Conservation (phyloP, 768 basidiomycete genomes). For the Suillus alpinus region DNA sequence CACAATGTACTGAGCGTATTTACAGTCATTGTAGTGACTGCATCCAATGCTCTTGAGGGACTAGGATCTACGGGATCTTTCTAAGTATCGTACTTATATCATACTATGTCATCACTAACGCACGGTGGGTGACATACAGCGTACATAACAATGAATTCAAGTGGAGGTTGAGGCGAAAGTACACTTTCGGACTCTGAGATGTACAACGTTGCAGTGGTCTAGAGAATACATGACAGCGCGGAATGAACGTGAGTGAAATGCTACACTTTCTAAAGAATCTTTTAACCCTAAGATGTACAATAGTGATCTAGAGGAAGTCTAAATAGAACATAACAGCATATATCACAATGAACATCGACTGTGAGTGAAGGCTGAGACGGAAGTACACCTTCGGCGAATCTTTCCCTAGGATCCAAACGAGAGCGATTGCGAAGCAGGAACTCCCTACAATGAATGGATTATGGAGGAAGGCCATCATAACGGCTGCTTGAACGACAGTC, state of each 20-base stretch:
- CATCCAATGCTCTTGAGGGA: no score
- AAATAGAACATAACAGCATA: background rate
- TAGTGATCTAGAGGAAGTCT: background rate
- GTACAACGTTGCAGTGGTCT: no score
- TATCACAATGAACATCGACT: background rate
- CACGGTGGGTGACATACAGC: no score
- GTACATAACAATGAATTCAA: no score
- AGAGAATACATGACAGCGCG: no score
- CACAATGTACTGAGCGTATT: no score
- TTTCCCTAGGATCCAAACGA: background rate
- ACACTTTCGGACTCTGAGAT: no score
- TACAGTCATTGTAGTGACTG: no score
- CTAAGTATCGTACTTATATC: no score
- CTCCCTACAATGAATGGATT: background rate
- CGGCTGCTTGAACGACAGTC: background rate
- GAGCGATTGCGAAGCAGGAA: background rate
- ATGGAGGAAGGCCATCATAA: background rate
- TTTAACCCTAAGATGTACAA: background rate
- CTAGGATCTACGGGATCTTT: no score
- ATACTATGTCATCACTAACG: no score
- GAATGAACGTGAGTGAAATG: background rate
- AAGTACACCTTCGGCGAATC: background rate
- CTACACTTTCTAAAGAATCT: background rate
- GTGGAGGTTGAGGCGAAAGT: no score
- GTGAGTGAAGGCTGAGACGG: background rate